Percentiles rank a stretch among this genome's conserved stretches.
These are phyloP conservation scores for Parathielavia appendiculata DNA, from an alignment of 495 filamentous ascomycete genomes.

Conservation along the genomic window DNA sequence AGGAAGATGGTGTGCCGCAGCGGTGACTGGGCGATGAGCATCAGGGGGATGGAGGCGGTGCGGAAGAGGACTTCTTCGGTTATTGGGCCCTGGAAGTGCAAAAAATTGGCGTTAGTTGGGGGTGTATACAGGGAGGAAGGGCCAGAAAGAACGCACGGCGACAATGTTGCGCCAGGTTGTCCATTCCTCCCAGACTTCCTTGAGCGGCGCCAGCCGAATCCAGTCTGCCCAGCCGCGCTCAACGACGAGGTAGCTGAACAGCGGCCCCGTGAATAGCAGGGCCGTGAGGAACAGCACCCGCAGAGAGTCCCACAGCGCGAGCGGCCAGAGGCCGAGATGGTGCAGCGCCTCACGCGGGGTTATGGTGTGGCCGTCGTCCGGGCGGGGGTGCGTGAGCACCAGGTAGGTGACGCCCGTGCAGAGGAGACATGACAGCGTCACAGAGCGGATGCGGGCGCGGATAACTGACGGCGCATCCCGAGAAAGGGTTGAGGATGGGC, in stretches of 20 bases:
- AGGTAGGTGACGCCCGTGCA: constrained; percentile 57
- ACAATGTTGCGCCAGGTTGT: constrained; percentile 54
- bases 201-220: constrained; percentile 40
- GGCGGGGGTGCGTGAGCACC: constrained; percentile 43
- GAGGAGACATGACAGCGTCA: constrained; percentile 62
- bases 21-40: constrained; percentile 64
- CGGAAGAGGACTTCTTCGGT: constrained; percentile 95
- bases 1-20: constrained; percentile 63
- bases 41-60: constrained; percentile 72
- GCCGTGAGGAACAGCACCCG: constrained; percentile 60
- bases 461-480: constrained; percentile 89
- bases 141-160: constrained; percentile 35
- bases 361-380: constrained; percentile 4
- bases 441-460: constrained; percentile 74
- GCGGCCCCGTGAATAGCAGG: constrained; percentile 77
- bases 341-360: constrained; percentile 52
- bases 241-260: constrained; percentile 69
- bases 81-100: constrained; percentile 61
- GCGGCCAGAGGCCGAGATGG: constrained; percentile 70
- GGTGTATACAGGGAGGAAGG: not conserved
- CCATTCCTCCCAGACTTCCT: constrained; percentile 39
- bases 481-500: constrained; percentile 73
- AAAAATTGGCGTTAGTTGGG: not conserved
- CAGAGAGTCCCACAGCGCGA: constrained; percentile 56
- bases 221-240: constrained; percentile 67